Percentiles rank a stretch among this genome's conserved stretches.
These are phyloP conservation scores for Fusarium sp. DNA, from an alignment of 2,329 filamentous ascomycete genomes.

Conservation along the genomic window DNA sequence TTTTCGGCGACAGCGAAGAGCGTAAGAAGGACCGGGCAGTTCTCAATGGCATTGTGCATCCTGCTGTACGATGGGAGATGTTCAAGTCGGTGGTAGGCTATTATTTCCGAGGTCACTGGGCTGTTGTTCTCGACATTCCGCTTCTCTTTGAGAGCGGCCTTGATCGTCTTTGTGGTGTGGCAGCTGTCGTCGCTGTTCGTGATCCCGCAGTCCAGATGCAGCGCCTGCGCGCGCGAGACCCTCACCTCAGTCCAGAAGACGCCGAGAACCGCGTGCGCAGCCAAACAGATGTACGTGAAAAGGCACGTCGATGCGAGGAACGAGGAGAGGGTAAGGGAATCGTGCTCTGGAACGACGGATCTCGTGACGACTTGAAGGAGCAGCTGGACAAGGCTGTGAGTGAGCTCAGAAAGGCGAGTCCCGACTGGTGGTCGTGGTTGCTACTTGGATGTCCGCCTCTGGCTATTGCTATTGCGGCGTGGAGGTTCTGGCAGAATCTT, in stretches of 20 bases:
- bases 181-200: conserved; percentile 87
- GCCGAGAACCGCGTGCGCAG: conserved; percentile 88
- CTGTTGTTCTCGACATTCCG: conserved; percentile 92
- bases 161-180: conserved; percentile 87
- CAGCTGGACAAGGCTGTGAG: conserved; percentile 78
- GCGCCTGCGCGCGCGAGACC: conserved; percentile 81
- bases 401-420: conserved; percentile 74
- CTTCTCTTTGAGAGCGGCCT: conserved; percentile 91
- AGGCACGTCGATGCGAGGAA: conserved; percentile 81
- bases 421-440: conserved; percentile 87
- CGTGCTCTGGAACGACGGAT: conserved; percentile 92
- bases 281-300: conserved; percentile 88
- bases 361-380: conserved; percentile 76
- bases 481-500: conserved; percentile 81
- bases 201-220: conserved; percentile 88
- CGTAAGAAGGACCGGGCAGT: conserved; percentile 79
- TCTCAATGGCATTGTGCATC: conserved; percentile 93
- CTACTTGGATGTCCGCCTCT: conserved; percentile 80
- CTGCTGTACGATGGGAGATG: conserved; percentile 88
- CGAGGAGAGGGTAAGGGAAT: conserved; percentile 77
- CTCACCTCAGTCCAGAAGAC: conserved; percentile 86
- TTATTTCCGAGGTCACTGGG: conserved; percentile 85
- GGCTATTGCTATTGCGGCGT: conserved; percentile 76
- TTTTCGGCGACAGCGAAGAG: conserved; percentile 86
- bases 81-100: conserved; percentile 79